Evolutionary conservation across 2,329 filamentous ascomycete genomes (phyloP).

Genomic region (Penicillium frequentans): DNA sequence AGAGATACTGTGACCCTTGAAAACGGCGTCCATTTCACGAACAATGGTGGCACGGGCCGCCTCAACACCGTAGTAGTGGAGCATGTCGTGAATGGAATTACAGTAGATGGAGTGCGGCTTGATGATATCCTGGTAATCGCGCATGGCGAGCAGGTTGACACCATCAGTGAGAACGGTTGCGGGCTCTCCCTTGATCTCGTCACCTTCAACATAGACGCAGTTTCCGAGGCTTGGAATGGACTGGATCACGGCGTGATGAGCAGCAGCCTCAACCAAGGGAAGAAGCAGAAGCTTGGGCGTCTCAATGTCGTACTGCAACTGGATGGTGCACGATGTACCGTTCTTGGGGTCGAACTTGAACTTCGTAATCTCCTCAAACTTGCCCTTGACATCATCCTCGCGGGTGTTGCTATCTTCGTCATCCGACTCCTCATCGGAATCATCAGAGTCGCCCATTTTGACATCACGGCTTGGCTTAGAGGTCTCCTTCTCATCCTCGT

Average conservation of each 20-base stretch:
- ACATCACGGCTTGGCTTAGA: slow-evolving; percentile 34
- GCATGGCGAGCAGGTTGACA: slow-evolving; percentile 88
- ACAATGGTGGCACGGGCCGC: slow-evolving; percentile 87
- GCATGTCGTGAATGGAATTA: slow-evolving; percentile 87
- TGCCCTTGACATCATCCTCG: slow-evolving; percentile 64
- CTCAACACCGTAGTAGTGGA: slow-evolving; percentile 87
- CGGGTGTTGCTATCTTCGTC: slow-evolving; percentile 52
- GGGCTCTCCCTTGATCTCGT: slow-evolving; percentile 52
- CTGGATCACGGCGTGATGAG: slow-evolving; percentile 78
- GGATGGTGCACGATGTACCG: slow-evolving; percentile 76
- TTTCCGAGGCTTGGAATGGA: slow-evolving; percentile 75
- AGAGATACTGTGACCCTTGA: slow-evolving; percentile 84
- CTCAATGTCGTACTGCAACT: slow-evolving; percentile 75
- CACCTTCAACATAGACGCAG: slow-evolving; percentile 67
- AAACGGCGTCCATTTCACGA: slow-evolving; percentile 79
- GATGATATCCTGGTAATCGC: slow-evolving; percentile 80
- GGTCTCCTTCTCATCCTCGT: slow-evolving; percentile 48
- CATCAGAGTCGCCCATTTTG: slow-evolving; percentile 29
- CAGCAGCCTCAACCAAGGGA: slow-evolving; percentile 79
- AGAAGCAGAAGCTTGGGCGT: slow-evolving; percentile 93
- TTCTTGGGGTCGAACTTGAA: slow-evolving; percentile 77
- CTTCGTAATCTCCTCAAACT: slow-evolving; percentile 65
- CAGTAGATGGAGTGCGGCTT: slow-evolving; percentile 84
- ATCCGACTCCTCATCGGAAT: slow-evolving; percentile 44
- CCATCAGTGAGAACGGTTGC: slow-evolving; percentile 72